Conservation (phyloP, 1,284 basidiomycete genomes). For the Rhodotorula sp. region DNA sequence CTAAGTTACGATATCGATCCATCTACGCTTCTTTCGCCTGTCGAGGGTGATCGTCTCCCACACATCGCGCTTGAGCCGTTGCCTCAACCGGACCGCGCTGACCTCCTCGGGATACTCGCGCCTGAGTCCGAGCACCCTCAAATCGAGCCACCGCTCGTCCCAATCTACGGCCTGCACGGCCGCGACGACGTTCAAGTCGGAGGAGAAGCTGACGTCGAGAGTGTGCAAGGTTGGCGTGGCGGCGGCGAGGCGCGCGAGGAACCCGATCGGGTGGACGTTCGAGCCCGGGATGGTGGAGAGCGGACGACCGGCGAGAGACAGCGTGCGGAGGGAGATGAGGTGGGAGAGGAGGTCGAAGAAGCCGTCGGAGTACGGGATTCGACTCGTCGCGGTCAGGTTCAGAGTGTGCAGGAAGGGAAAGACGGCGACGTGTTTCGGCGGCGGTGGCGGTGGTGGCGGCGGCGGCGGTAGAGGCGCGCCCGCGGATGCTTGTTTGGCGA, state of each 20-base stretch:
- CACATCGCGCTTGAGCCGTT: conserved; percentile 3
- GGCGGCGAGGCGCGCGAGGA: conserved; percentile 19
- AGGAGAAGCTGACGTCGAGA: conserved; percentile 23
- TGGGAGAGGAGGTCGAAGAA: conserved; percentile 22
- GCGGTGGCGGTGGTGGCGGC: background rate
- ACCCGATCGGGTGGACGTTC: background rate
- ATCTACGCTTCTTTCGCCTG: conserved; percentile 12
- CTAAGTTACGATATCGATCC: conserved; percentile 16
- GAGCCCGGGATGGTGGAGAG: background rate
- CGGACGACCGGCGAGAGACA: conserved; percentile 21
- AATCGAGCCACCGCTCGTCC: conserved; percentile 19
- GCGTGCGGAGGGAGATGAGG: conserved; percentile 22
- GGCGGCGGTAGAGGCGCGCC: too few species aligned
- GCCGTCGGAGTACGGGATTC: conserved; percentile 2
- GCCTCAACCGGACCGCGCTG: conserved; percentile 1
- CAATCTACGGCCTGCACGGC: conserved; percentile 22
- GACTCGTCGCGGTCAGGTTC: conserved; percentile 17
- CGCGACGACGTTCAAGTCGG: background rate
- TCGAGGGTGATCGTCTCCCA: conserved; percentile 1
- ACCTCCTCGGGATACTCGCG: conserved; percentile 2
- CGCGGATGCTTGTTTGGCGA: too few species aligned
- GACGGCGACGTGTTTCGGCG: conserved; percentile 7
- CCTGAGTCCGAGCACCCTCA: conserved; percentile 21
- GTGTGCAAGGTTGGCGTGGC: conserved; percentile 19
- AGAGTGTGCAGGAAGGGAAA: conserved; percentile 24